phyloP scores from a whole-genome alignment of 225 moss, liverwort and hornwort species.

The Bryoerythrophyllum caledonicum region DNA sequence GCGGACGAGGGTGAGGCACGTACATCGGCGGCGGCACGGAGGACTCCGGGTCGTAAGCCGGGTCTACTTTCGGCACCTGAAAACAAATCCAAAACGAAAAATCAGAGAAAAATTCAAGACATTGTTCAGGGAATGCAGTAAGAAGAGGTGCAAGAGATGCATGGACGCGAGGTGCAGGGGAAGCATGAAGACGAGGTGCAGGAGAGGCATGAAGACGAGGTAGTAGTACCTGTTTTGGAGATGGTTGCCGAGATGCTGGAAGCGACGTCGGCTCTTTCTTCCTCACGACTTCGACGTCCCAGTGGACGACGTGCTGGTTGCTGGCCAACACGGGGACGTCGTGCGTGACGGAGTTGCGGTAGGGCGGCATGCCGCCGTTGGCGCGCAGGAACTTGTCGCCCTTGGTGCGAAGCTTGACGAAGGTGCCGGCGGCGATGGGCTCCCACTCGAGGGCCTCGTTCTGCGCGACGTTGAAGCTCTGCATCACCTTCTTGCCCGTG shows the following conservation, averaged over 20 bases:
- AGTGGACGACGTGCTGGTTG: conserved; percentile 65
- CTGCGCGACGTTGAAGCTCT: conserved; percentile 46
- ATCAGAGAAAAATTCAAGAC: background rate
- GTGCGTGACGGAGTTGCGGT: conserved; percentile 82
- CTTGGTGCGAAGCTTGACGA: conserved; percentile 52
- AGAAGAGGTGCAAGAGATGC: too few species aligned
- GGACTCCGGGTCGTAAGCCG: conserved; percentile 8
- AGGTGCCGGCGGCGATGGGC: conserved; percentile 37
- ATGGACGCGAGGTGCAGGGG: too few species aligned
- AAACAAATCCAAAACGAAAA: background rate
- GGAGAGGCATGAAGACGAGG: background rate
- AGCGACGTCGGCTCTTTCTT: conserved; percentile 1
- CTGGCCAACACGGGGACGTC: conserved; percentile 61
- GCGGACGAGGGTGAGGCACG: background rate
- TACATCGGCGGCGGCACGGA: conserved; percentile 17
- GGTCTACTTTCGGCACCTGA: conserved; percentile 23
- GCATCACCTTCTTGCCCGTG: conserved; percentile 76
- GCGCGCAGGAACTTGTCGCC: conserved; percentile 67
- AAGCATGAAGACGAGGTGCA: too few species aligned
- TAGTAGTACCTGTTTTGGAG: conserved; percentile 23
- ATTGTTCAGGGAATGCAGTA: too few species aligned
- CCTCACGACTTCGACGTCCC: conserved; percentile 74
- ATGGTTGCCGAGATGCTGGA: background rate
- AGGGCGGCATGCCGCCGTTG: conserved; percentile 77
- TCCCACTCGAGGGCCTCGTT: conserved; percentile 71